phyloP scores from a whole-genome alignment of 208 protist genomes.

The Leishmania guyanensis region DNA sequence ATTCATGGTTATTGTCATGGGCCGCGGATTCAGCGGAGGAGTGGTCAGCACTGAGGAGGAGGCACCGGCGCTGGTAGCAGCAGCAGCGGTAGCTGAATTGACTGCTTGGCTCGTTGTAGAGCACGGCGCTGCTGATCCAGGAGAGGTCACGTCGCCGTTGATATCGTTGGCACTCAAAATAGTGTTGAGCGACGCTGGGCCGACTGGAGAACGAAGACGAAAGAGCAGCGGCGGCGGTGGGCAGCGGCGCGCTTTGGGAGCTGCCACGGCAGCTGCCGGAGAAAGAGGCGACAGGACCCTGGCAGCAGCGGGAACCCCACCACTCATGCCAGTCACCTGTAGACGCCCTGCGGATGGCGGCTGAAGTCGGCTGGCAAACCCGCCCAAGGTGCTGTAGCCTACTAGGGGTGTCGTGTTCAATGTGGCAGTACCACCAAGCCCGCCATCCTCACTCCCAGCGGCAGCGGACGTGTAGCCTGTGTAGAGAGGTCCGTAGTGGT shows the following conservation, averaged over 20 bases:
- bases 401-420: neutral
- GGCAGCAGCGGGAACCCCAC: neutral
- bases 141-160: slow-evolving; percentile 1
- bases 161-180: neutral
- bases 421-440: neutral
- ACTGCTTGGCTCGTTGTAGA: slow-evolving; percentile 1
- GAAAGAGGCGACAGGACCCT: neutral
- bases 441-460: neutral
- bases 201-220: slow-evolving; percentile 8
- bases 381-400: slow-evolving; percentile 9
- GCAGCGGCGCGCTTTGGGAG: neutral
- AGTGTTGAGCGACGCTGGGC: neutral
- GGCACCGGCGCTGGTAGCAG: neutral
- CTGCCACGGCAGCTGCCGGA: neutral
- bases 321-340: neutral
- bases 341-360: neutral
- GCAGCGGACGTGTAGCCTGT: neutral
- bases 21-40: neutral
- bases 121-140: neutral
- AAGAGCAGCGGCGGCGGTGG: slow-evolving; percentile 19
- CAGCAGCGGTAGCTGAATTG: neutral
- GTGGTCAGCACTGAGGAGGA: neutral
- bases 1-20: neutral
- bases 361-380: neutral
- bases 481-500: neutral